phyloP scores from a whole-genome alignment of 1,284 basidiomycete genomes.

The Microbotryum intermedium region DNA sequence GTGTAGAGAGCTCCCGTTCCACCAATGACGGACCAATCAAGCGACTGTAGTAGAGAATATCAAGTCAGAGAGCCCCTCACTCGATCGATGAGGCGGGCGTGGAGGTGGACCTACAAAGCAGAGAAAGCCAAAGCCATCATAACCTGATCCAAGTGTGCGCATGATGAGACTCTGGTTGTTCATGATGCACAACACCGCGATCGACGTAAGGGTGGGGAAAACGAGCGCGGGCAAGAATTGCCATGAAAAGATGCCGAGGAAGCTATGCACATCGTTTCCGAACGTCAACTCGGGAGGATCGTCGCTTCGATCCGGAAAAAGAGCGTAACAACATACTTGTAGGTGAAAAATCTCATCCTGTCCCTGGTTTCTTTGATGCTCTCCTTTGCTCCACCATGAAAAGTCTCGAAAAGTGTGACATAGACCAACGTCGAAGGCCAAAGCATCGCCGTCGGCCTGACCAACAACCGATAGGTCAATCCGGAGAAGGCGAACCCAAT shows the following conservation, averaged over 20 bases:
- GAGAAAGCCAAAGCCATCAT: slow-evolving; percentile 41
- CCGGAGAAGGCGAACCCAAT: slow-evolving; percentile 49
- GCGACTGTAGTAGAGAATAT: neutral
- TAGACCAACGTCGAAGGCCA: slow-evolving; percentile 37
- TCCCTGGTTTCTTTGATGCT: slow-evolving; percentile 22
- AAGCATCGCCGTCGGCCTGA: slow-evolving; percentile 38
- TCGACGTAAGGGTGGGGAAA: slow-evolving; percentile 40
- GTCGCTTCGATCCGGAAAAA: neutral
- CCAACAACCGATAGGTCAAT: slow-evolving; percentile 34
- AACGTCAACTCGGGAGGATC: neutral
- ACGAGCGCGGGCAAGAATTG: slow-evolving; percentile 35
- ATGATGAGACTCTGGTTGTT: slow-evolving; percentile 35
- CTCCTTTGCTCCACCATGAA: slow-evolving; percentile 36
- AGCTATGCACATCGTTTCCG: slow-evolving; percentile 11
- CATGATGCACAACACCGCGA: slow-evolving; percentile 42
- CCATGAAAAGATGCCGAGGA: slow-evolving; percentile 33
- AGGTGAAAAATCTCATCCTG: slow-evolving; percentile 31
- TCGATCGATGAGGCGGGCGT: no score
- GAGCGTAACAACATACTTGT: neutral
- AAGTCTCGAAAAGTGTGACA: slow-evolving; percentile 39
- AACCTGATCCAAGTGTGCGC: slow-evolving; percentile 39
- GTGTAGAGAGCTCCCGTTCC: slow-evolving; percentile 30
- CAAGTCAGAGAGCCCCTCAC: no score
- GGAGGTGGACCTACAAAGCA: slow-evolving; percentile 31
- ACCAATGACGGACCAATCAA: slow-evolving; percentile 35